A percentile compares a stretch with the other conserved stretches of the same genome.
Evolutionary conservation across 768 basidiomycete species (phyloP).

Genomic region (Lactarius indigo): DNA sequence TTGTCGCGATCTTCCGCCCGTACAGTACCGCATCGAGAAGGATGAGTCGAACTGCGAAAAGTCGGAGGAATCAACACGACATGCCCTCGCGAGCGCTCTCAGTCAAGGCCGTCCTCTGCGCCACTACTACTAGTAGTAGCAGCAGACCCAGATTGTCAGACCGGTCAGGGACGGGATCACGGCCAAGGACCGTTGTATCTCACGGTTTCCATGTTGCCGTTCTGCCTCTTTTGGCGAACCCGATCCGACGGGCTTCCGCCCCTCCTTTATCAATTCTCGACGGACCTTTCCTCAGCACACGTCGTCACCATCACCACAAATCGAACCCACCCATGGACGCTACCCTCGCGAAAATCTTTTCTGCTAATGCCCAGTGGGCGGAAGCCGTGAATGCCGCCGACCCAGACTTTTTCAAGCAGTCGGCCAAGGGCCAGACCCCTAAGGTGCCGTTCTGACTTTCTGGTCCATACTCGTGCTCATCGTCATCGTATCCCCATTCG

Average conservation of each 20-base stretch:
- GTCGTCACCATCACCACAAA: not conserved
- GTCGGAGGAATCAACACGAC: not conserved
- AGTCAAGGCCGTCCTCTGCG: not conserved
- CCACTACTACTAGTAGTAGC: not conserved
- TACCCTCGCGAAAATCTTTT: conserved; percentile 37
- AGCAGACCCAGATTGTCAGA: not conserved
- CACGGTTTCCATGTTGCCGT: not conserved
- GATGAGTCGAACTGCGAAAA: not conserved
- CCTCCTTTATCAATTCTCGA: not conserved
- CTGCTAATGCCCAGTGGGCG: conserved; percentile 69
- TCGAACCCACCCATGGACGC: conserved; percentile 18
- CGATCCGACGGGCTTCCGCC: not conserved
- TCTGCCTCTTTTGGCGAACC: not conserved
- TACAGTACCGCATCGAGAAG: not conserved
- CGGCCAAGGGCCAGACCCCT: conserved; percentile 61
- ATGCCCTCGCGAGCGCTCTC: not conserved
- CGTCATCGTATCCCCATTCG: not conserved
- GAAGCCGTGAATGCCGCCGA: conserved; percentile 49
- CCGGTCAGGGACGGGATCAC: not conserved
- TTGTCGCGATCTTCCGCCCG: not conserved
- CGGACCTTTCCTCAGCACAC: not conserved
- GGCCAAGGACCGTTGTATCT: not conserved
- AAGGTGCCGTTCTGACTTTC: conserved; percentile 42
- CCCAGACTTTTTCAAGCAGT: conserved; percentile 60
- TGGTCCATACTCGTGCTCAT: conserved; percentile 1